Evolutionary conservation across 192 early-diverging fungal species (phyloP).

Genomic region (Diversispora epigaea): DNA sequence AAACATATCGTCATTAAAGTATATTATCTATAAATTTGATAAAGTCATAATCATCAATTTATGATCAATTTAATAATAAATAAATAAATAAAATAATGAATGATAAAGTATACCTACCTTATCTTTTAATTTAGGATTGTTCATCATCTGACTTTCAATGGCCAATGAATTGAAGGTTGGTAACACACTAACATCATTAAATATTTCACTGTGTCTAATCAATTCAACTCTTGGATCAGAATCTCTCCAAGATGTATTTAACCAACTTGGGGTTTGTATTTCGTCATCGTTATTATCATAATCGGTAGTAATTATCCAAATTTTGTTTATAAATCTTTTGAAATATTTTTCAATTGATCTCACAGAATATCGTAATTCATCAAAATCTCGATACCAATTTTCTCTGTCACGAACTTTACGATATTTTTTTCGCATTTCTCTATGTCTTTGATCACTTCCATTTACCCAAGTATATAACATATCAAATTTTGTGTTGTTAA

Average conservation of each 20-base stretch:
- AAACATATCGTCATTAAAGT: constrained; percentile 47
- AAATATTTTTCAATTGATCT: constrained; percentile 37
- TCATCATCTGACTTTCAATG: constrained; percentile 41
- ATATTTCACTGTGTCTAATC: constrained; percentile 36
- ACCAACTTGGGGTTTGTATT: constrained; percentile 39
- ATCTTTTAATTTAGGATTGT: constrained; percentile 36
- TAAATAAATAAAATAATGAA: background rate
- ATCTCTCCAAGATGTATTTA: constrained; percentile 18
- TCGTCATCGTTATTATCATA: background rate
- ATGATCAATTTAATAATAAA: background rate
- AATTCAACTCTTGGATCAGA: constrained; percentile 4
- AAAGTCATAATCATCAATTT: background rate
- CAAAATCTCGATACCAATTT: constrained; percentile 42
- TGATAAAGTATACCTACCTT: constrained; percentile 27
- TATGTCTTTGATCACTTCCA: constrained; percentile 38
- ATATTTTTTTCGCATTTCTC: constrained; percentile 3
- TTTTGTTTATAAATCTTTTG: constrained; percentile 30
- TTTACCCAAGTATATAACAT: constrained; percentile 50
- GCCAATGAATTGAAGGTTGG: constrained; percentile 45
- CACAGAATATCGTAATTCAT: constrained; percentile 45
- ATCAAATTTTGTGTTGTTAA: constrained; percentile 19
- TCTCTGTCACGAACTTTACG: background rate
- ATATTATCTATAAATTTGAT: constrained; percentile 32
- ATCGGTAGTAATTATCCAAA: constrained; percentile 38
- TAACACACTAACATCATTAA: constrained; percentile 26